Evolutionary conservation across 192 early-diverging fungal species (phyloP), one percentile per base, ranked within the genome.

Genomic region (Coemansia sp.): DNA sequence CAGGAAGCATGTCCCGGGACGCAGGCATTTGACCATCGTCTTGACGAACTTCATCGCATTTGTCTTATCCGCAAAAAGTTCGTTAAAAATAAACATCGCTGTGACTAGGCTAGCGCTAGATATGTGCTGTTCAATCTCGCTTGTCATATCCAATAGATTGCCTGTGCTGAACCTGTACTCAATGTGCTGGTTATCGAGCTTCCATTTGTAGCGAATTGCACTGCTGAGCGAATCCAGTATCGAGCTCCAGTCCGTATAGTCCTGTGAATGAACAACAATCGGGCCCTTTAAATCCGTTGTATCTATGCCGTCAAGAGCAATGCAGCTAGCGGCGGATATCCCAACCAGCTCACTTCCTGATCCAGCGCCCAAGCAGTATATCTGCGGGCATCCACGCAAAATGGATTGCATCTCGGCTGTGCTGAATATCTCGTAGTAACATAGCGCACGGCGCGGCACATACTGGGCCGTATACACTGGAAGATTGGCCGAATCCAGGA

Each of bases 81-180:
- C 96, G 71, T 97, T 97, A 83, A 98, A 84, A 1, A 97, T 85
- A 87, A 97, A 98, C 85, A 95, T 89, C 41, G 90, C 87, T 3
- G 95, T 97, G 19, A 94, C 89, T 48, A 96, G 66, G 65, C 88
- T 77, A 4, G 93, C 87, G 21, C 77, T 62, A 4, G 80, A 68
- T 6, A 95, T 84, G 6, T 69, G 57, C 15, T 65, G 39, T 58
- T 85, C 70, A 0, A 90, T 67, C 8, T 76, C 68, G n/a, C 75
- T 62, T 13, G 76, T 67, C 11, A 80, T 72, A 62, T 85, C 76
- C 19, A 92, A 65, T 5, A 92, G 69, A 69, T 93, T 86, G 6
- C 86, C 86, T 11, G 84, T 68, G 52, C 85, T 86, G 47, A 86
- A 91, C 48, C 79, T 59, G 68, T 86, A 89, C 39, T 64, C 61